A percentile compares a stretch with the other conserved stretches of the same genome.
Evolutionary conservation across 1,284 basidiomycete genomes (phyloP).

Genomic region (Caloboletus inedulis): DNA sequence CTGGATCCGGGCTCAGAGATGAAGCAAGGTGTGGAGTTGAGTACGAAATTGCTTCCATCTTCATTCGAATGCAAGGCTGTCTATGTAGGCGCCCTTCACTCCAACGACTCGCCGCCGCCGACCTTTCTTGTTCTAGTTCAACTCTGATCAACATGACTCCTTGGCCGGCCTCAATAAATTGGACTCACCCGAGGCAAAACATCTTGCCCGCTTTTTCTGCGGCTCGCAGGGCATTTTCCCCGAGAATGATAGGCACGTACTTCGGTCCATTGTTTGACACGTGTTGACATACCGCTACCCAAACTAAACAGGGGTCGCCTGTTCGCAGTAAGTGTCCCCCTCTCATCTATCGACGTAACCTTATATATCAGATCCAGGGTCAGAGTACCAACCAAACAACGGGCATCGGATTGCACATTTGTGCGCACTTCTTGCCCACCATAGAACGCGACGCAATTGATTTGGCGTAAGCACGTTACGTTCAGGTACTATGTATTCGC

Average conservation of each 20-base stretch:
- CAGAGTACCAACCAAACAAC: conserved; percentile 90
- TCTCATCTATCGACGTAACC: not conserved
- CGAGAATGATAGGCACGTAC: conserved; percentile 3
- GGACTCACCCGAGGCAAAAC: not conserved
- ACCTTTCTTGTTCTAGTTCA: conserved; percentile 14
- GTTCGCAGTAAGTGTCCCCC: conserved; percentile 61
- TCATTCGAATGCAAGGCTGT: conserved; percentile 16
- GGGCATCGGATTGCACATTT: conserved; percentile 86
- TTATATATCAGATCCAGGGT: conserved; percentile 42
- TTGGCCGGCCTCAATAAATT: not conserved
- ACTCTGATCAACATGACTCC: conserved; percentile 4
- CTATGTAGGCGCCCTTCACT: conserved; percentile 7
- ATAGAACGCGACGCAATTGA: conserved; percentile 95
- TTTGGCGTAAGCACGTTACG: conserved; percentile 56
- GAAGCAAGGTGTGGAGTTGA: conserved; percentile 8
- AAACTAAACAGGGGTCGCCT: conserved; percentile 37
- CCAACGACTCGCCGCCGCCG: not conserved
- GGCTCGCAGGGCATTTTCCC: conserved; percentile 13
- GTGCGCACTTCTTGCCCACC: conserved; percentile 91
- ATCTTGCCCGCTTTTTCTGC: conserved; percentile 3
- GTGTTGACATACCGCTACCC: not conserved
- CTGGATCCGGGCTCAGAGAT: conserved; percentile 8
- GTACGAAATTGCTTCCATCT: conserved; percentile 16
- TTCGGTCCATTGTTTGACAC: not conserved
- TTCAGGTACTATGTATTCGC: not conserved